Evolutionary conservation across 208 protist genomes (phyloP).

Genomic region (Novymonas esmeraldas): DNA sequence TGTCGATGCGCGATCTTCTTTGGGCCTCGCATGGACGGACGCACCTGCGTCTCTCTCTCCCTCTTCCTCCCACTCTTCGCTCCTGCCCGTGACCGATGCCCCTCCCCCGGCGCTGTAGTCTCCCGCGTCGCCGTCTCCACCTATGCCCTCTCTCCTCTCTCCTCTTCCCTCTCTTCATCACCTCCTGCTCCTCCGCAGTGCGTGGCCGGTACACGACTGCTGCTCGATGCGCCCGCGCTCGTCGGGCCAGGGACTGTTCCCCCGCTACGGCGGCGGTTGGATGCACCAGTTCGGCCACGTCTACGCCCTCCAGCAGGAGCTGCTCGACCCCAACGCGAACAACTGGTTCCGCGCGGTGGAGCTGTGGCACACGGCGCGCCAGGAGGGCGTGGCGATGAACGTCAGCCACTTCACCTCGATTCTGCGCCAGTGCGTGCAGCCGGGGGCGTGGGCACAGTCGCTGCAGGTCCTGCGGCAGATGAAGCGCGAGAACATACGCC

Average conservation of each 20-base stretch:
- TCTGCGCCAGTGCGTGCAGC: conserved; percentile 77
- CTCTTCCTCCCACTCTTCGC: too few species aligned
- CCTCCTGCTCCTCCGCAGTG: too few species aligned
- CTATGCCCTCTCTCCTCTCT: too few species aligned
- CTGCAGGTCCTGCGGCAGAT: conserved; percentile 62
- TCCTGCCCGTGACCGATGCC: too few species aligned
- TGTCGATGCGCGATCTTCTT: too few species aligned
- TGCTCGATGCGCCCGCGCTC: conserved; percentile 72
- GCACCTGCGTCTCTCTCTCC: too few species aligned
- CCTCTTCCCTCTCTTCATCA: too few species aligned
- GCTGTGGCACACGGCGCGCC: conserved; percentile 83
- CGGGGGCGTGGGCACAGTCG: conserved; percentile 68
- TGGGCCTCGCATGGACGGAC: too few species aligned
- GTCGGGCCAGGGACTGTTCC: conserved; percentile 70
- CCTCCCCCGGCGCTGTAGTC: too few species aligned
- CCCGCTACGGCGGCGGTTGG: conserved; percentile 86
- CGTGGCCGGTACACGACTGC: too few species aligned
- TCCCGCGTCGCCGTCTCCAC: too few species aligned
- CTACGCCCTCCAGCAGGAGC: conserved; percentile 86
- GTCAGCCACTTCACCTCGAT: conserved; percentile 73
- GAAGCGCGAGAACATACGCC: conserved; percentile 65
- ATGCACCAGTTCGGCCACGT: conserved; percentile 93
- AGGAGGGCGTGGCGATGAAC: conserved; percentile 83
- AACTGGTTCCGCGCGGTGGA: conserved; percentile 87
- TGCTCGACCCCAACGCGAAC: conserved; percentile 64